A percentile compares a stretch with the other conserved stretches of the same genome.
phyloP scores from a whole-genome alignment of 495 filamentous ascomycete species.

The Cladorrhinum samala region DNA sequence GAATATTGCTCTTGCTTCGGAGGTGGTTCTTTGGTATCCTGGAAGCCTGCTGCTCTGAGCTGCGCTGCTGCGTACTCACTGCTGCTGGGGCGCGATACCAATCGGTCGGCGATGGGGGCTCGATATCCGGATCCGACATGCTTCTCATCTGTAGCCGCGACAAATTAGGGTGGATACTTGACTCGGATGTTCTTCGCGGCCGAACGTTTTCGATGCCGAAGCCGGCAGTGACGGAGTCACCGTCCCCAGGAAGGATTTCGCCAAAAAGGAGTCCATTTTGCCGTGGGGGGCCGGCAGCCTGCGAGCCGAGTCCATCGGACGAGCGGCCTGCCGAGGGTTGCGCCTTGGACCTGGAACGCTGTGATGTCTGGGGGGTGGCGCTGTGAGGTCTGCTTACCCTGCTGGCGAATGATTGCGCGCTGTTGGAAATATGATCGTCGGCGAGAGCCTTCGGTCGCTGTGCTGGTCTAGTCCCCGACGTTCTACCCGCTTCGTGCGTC shows the following conservation, averaged over 20 bases:
- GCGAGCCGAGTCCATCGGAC: slow-evolving; percentile 21
- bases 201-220: slow-evolving; percentile 43
- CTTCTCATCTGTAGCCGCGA: slow-evolving; percentile 34
- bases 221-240: slow-evolving; percentile 34
- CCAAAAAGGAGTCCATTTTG: slow-evolving; percentile 44
- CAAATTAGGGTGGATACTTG: slow-evolving; percentile 32
- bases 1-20: slow-evolving; percentile 45
- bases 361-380: slow-evolving; percentile 29
- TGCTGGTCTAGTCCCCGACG: slow-evolving; percentile 24
- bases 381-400: slow-evolving; percentile 43
- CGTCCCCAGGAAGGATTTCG: slow-evolving; percentile 42
- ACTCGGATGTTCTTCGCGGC: slow-evolving; percentile 42
- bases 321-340: slow-evolving; percentile 32
- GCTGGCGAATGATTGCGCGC: slow-evolving; percentile 48
- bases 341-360: slow-evolving; percentile 41
- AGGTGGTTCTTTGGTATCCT: slow-evolving; percentile 33
- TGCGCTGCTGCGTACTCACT: slow-evolving; percentile 24
- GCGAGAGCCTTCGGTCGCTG: slow-evolving; percentile 36
- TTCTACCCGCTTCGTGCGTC: slow-evolving; percentile 22
- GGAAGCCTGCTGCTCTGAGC: slow-evolving; percentile 22
- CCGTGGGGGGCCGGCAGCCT: slow-evolving; percentile 18
- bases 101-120: slow-evolving; percentile 47
- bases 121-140: slow-evolving; percentile 40
- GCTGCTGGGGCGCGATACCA: slow-evolving; percentile 43
- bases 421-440: slow-evolving; percentile 41